Evolutionary conservation across 2,329 filamentous ascomycete species (phyloP).

Genomic region (Tolypocladium pustulatum): DNA sequence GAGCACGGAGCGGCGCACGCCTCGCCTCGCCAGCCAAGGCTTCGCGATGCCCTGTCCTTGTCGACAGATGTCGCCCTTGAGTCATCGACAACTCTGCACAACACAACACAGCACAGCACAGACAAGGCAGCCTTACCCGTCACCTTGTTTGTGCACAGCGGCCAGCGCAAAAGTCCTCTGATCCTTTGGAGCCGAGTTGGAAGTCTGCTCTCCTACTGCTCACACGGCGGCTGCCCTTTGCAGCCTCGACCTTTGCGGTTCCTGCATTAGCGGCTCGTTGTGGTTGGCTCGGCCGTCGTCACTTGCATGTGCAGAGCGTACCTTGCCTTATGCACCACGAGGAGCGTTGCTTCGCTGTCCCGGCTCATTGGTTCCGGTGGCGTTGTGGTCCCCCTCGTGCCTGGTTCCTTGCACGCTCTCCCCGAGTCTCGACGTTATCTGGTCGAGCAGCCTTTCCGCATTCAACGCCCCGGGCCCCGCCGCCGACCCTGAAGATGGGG

Average conservation of each 20-base stretch:
- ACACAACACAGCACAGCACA: not conserved
- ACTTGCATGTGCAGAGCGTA: not conserved
- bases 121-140: not conserved
- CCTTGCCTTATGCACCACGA: not conserved
- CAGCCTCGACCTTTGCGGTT: slow-evolving; percentile 2
- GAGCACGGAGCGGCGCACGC: not conserved
- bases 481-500: not conserved
- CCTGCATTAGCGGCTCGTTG: slow-evolving; percentile 10
- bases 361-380: not conserved
- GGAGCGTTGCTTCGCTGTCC: not conserved
- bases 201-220: not conserved
- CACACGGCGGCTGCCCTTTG: not conserved
- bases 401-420: not conserved
- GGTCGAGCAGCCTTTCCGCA: not conserved
- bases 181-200: too few relatives aligned
- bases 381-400: not conserved
- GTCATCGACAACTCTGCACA: not conserved
- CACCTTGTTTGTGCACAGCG: not conserved
- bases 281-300: not conserved
- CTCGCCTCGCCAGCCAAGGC: not conserved
- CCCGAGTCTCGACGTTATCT: not conserved
- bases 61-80: not conserved
- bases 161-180: not conserved
- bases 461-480: not conserved
- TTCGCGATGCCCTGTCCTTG: not conserved